Evolutionary conservation across 108 stramenopile species (phyloP).

Genomic region (Pelagomonas calceolata): DNA sequence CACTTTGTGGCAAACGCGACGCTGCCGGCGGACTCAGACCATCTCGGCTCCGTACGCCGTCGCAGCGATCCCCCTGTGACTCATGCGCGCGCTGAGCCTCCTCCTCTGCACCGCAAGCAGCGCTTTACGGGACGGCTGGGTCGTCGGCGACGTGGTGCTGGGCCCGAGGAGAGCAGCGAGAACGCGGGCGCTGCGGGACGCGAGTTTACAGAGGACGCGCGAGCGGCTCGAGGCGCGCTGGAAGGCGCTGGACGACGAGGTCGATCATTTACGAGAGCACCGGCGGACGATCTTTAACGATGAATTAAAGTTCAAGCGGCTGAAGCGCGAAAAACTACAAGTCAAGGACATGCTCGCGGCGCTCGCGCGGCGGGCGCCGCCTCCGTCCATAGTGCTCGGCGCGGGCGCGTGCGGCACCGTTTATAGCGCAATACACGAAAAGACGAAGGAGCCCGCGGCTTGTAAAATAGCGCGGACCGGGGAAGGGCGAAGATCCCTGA

Average conservation of each 20-base stretch:
- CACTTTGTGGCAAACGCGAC: too few relatives aligned
- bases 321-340: not conserved
- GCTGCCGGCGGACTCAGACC: too few relatives aligned
- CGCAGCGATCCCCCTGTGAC: too few relatives aligned
- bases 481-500: not conserved
- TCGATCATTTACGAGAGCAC: not conserved
- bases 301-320: not conserved
- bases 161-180: too few relatives aligned
- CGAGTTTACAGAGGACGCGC: not conserved
- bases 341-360: not conserved
- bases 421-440: not conserved
- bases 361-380: not conserved
- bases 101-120: too few relatives aligned
- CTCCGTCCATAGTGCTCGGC: not conserved
- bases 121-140: too few relatives aligned
- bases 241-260: not conserved
- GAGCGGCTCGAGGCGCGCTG: not conserved
- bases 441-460: not conserved
- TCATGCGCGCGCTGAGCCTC: too few relatives aligned
- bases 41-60: too few relatives aligned
- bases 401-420: not conserved
- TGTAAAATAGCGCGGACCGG: not conserved
- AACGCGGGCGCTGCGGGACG: too few relatives aligned
- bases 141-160: too few relatives aligned
- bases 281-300: not conserved